A percentile compares a stretch with the other conserved stretches of the same genome.
Conservation (phyloP, 306 rosid species). For the Rubus parviflorus region DNA sequence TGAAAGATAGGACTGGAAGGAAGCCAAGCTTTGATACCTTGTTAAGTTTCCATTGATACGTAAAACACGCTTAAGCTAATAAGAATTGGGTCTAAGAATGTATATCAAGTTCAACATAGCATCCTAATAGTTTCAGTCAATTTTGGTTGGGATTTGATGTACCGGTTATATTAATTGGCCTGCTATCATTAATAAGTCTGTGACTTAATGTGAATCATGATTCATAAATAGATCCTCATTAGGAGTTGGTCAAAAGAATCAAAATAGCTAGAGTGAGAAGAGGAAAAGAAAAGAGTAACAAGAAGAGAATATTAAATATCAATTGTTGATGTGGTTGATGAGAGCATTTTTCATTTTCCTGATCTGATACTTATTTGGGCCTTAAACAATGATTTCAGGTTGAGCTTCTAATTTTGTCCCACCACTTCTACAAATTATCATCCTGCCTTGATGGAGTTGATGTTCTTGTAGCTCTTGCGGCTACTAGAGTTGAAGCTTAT, state of each 20-base stretch:
- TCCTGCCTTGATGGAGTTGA: slow-evolving; percentile 99
- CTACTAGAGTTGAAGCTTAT: slow-evolving; percentile 92
- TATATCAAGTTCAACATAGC: background rate
- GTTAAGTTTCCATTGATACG: background rate
- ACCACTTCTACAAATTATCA: slow-evolving; percentile 94
- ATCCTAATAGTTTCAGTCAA: background rate
- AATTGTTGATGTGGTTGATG: background rate
- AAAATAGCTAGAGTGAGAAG: background rate
- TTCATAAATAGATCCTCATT: background rate
- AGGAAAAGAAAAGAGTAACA: background rate
- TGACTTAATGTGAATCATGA: background rate
- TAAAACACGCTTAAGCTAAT: background rate
- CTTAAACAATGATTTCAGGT: slow-evolving; percentile 59
- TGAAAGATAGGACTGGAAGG: background rate
- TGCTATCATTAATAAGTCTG: background rate
- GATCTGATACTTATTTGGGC: background rate
- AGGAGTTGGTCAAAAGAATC: background rate
- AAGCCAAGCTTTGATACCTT: background rate
- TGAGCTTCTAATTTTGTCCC: slow-evolving; percentile 94
- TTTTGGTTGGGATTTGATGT: background rate
- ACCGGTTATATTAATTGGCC: background rate
- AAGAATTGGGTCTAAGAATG: no score
- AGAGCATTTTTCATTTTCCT: background rate
- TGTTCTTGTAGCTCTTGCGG: slow-evolving; percentile 98
- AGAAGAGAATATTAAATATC: background rate